Percentiles rank a stretch among this genome's conserved stretches.
Conservation (phyloP, 768 basidiomycete genomes). For the Fistulinella prunicolor region DNA sequence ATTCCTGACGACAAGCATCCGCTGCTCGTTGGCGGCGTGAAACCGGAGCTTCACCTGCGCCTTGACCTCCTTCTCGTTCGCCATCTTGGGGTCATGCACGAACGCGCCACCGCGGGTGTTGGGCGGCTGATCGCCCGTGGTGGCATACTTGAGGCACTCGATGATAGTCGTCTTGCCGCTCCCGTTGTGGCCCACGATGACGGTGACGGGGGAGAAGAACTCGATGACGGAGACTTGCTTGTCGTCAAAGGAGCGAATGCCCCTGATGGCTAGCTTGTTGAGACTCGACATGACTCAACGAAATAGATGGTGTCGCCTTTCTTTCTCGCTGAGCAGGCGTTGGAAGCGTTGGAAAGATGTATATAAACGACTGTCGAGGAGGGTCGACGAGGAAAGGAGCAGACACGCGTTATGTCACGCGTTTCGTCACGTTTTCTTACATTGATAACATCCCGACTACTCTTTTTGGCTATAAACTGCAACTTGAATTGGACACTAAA, state of each 20-base stretch:
- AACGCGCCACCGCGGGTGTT: conserved; percentile 99
- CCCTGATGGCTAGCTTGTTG: conserved; percentile 91
- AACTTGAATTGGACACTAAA: too few species aligned
- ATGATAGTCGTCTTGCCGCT: conserved; percentile 99
- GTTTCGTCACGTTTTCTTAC: background rate
- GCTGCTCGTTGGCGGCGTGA: conserved; percentile 79
- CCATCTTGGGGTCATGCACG: conserved; percentile 98
- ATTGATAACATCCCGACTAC: too few species aligned
- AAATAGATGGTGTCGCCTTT: too few species aligned
- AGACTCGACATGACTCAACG: conserved; percentile 69
- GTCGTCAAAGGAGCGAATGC: conserved; percentile 96
- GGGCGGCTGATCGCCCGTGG: conserved; percentile 96
- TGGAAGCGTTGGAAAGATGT: too few species aligned
- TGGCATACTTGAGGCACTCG: conserved; percentile 98
- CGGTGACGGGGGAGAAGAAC: conserved; percentile 96
- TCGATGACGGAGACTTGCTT: conserved; percentile 91
- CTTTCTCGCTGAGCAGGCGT: too few species aligned
- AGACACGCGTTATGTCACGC: background rate
- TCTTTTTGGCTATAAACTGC: too few species aligned
- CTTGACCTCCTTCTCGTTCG: conserved; percentile 98
- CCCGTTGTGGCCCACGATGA: conserved; percentile 98
- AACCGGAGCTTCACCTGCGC: conserved; percentile 97
- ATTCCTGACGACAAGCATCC: conserved; percentile 89
- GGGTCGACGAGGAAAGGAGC: background rate
- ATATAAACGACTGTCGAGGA: too few species aligned